A percentile compares a stretch with the other conserved stretches of the same genome.
Conservation (phyloP, 2,329 filamentous ascomycete species). For the Coniochaeta hoffmannii region DNA sequence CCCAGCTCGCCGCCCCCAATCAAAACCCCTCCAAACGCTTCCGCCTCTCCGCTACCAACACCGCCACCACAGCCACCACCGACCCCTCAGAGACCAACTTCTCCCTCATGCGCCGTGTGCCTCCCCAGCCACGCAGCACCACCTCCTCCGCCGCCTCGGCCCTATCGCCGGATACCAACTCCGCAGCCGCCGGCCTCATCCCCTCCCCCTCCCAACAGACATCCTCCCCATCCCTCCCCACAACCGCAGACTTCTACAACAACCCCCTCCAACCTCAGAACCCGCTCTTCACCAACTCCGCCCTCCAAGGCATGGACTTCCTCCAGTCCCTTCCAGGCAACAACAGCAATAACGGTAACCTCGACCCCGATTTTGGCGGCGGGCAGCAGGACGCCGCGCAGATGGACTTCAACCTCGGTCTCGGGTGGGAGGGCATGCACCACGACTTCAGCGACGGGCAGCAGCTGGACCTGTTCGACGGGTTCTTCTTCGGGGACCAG, state of each 20-base stretch:
- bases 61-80: slow-evolving; percentile 21
- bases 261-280: neutral
- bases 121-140: slow-evolving; percentile 29
- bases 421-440: slow-evolving; percentile 56
- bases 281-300: slow-evolving; percentile 16
- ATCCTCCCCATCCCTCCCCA: slow-evolving; percentile 4
- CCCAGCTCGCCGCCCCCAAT: slow-evolving; percentile 21
- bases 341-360: neutral
- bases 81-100: slow-evolving; percentile 23
- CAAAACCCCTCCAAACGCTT: neutral
- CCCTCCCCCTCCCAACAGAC: slow-evolving; percentile 27
- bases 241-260: neutral
- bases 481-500: slow-evolving; percentile 59
- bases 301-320: slow-evolving; percentile 48
- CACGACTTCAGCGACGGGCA: slow-evolving; percentile 55
- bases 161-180: slow-evolving; percentile 18
- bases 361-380: neutral
- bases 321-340: slow-evolving; percentile 32
- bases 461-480: slow-evolving; percentile 62
- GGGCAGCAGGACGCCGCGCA: slow-evolving; percentile 35
- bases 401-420: slow-evolving; percentile 59
- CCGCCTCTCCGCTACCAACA: neutral
- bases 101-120: slow-evolving; percentile 30
- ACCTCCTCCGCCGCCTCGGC: slow-evolving; percentile 26
- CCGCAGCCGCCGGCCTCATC: slow-evolving; percentile 37